Evolutionary conservation across 768 basidiomycete genomes (phyloP), one percentile per base, ranked within the genome.

Genomic region (Butyriboletus loyo): DNA sequence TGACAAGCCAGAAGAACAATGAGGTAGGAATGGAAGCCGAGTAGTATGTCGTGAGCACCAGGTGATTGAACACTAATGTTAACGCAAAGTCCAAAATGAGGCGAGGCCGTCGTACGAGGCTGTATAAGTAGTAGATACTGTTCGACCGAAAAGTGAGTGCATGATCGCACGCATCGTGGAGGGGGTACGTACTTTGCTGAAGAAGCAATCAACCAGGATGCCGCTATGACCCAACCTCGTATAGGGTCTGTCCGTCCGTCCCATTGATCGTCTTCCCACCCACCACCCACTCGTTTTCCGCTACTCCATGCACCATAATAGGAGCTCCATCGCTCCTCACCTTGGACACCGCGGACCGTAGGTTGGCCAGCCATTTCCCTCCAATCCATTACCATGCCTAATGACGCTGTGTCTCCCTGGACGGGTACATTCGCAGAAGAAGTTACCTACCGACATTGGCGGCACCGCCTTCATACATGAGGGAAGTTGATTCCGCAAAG

Each of bases 341-440:
- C 86, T 22, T 83, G 79, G 50, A 83, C 69, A 25, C 81, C 81
- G 50, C 79, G 80, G 21, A 88, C 83, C 0, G 93, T 94, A 4
- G 89, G 84, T 46, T 81, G 73, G 5, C 92, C 89, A 1, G 94
- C 89, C 83, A 99, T 87, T 70, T 98, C 90, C 41, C 93, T 80
- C 97, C 97, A 99, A 72, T 98, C 95, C 86, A 99, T 92, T 34
- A 98, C 75, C 87, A 93, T 91, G 4, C 87, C 88, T 87, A 55
- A 50, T 47, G 41, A 48, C 28, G 41, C 54, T 46, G 49, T 45
- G 19, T 52, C 19, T 46, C 41, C 19, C 34, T 49, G 35, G 19
- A 38, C 25, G 35, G n/a, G 30, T 30, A 32, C 15, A 27, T 28
- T 25, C 35, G 22, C 7, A 15, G 44, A 19, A 13, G 14, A 35